Percentiles rank a stretch among this genome's conserved stretches.
Conservation (phyloP, 371 early-diverging fungal species). For the Lichtheimia hyalospora region DNA sequence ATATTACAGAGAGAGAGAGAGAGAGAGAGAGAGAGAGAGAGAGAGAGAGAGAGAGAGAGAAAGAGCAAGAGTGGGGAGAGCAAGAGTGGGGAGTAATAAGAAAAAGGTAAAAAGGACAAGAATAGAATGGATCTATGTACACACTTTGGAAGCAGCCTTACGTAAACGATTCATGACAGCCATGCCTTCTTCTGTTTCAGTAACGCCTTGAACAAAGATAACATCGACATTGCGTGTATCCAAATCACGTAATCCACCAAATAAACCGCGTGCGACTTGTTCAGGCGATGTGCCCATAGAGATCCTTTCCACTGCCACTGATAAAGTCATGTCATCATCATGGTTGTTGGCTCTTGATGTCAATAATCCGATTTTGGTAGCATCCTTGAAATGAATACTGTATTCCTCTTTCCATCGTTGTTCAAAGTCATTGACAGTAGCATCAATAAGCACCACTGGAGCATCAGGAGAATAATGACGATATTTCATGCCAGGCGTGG, state of each 20-base stretch:
- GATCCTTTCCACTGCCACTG: conserved; percentile 18
- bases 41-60: too few species aligned
- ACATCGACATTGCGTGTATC: conserved; percentile 74
- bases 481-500: conserved; percentile 99
- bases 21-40: not conserved
- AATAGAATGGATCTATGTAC: not conserved
- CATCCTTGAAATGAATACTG: not conserved
- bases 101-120: not conserved
- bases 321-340: not conserved
- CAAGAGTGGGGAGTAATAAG: not conserved
- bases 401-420: conserved; percentile 24
- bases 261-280: conserved; percentile 81
- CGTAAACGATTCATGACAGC: conserved; percentile 98
- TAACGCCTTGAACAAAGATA: conserved; percentile 90
- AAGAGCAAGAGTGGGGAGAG: too few species aligned
- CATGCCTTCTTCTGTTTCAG: conserved; percentile 81
- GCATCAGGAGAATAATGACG: conserved; percentile 97
- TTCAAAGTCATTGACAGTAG: conserved; percentile 18
- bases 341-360: not conserved
- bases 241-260: conserved; percentile 78
- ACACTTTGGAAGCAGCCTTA: conserved; percentile 77
- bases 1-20: not conserved
- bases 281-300: conserved; percentile 51
- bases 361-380: conserved; percentile 17
- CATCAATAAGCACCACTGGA: conserved; percentile 77